These are phyloP conservation scores for Voacanga thouarsii DNA, from an alignment of 257 asterid genomes.

Conservation along the genomic window DNA sequence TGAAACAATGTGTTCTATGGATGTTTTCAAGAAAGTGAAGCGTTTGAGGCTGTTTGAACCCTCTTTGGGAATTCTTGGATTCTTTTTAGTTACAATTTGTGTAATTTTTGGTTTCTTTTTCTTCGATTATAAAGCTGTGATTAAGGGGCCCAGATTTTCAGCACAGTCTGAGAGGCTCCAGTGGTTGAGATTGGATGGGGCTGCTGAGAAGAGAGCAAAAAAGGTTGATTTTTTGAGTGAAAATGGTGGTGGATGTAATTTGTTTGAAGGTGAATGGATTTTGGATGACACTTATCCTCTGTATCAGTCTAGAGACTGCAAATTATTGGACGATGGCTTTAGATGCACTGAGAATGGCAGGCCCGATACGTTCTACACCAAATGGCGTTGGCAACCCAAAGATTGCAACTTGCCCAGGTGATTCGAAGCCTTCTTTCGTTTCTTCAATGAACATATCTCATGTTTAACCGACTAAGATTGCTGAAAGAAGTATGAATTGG, in stretches of 20 bases:
- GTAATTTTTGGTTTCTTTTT: slow-evolving; percentile 59
- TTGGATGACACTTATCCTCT: slow-evolving; percentile 92
- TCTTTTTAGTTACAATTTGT: slow-evolving; percentile 40
- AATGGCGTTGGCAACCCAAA: slow-evolving; percentile 98
- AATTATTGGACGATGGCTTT: slow-evolving; percentile 80
- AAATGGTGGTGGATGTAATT: slow-evolving; percentile 53
- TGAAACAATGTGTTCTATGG: slow-evolving; percentile 30
- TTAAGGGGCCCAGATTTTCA: slow-evolving; percentile 47
- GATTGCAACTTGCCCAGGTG: slow-evolving; percentile 91
- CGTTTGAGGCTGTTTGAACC: slow-evolving; percentile 75
- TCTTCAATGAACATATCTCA: background rate
- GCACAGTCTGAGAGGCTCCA: slow-evolving; percentile 52
- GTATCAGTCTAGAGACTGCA: slow-evolving; percentile 72
- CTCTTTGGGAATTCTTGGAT: slow-evolving; percentile 67
- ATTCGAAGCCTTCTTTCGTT: background rate
- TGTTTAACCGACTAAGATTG: background rate
- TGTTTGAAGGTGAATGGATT: slow-evolving; percentile 96
- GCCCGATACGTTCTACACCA: slow-evolving; percentile 89
- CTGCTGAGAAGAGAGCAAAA: slow-evolving; percentile 21
- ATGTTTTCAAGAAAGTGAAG: slow-evolving; percentile 64
- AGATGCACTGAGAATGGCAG: slow-evolving; percentile 88
- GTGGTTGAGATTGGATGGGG: slow-evolving; percentile 55
- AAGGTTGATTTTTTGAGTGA: slow-evolving; percentile 62
- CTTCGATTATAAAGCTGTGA: slow-evolving; percentile 57
- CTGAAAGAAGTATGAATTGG: background rate